Conservation (phyloP, 257 asterid species). For the Linaria vulgaris region DNA sequence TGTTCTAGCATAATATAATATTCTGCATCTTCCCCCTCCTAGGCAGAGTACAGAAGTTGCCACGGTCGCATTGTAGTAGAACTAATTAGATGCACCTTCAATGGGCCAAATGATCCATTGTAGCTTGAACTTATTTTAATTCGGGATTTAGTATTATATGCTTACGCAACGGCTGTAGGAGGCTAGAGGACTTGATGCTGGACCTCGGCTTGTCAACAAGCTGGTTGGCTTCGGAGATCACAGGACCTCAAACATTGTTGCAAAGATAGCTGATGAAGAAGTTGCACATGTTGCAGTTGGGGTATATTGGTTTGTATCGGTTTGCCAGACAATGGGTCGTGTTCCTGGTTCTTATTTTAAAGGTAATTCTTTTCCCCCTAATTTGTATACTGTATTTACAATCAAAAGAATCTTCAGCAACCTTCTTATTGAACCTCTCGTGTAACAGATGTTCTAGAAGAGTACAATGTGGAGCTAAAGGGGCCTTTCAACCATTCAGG, state of each 20-base stretch:
- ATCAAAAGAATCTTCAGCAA: neutral
- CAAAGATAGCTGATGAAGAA: constrained; percentile 89
- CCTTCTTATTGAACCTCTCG: neutral
- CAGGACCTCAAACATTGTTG: constrained; percentile 77
- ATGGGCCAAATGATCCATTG: constrained; percentile 2
- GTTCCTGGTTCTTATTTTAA: constrained; percentile 69
- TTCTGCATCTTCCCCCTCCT: too few relatives aligned
- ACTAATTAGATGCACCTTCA: neutral
- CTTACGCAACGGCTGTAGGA: constrained; percentile 43
- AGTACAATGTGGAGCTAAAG: constrained; percentile 76
- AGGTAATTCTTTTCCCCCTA: constrained; percentile 39
- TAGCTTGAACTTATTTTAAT: neutral
- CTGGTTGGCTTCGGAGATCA: constrained; percentile 79
- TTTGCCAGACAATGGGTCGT: constrained; percentile 72
- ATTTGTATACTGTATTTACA: neutral
- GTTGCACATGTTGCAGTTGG: constrained; percentile 96
- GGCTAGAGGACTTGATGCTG: constrained; percentile 98
- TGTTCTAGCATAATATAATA: too few relatives aligned
- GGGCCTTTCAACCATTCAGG: constrained; percentile 89
- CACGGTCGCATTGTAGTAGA: too few relatives aligned
- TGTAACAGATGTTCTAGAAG: constrained; percentile 59
- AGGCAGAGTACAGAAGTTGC: too few relatives aligned
- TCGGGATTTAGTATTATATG: neutral
- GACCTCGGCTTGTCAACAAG: constrained; percentile 88
- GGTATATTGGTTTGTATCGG: constrained; percentile 77